Conservation (phyloP, 2,329 filamentous ascomycete genomes). For the Fusarium duplospermum region DNA sequence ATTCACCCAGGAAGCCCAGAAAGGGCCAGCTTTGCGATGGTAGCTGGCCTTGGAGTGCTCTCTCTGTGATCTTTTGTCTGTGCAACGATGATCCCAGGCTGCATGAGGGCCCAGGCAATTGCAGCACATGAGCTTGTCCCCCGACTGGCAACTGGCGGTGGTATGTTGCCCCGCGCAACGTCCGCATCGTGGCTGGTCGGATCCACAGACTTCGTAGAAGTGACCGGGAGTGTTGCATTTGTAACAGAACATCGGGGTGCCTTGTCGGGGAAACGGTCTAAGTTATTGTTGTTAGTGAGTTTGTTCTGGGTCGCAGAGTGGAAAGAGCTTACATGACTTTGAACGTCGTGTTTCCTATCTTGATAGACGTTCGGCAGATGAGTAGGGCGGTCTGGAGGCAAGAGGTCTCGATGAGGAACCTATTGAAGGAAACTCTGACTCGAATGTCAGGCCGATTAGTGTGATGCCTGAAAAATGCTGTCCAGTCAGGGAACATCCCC, state of each 20-base stretch:
- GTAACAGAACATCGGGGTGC: background rate
- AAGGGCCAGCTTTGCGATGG: background rate
- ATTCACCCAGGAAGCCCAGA: background rate
- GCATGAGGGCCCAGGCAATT: background rate
- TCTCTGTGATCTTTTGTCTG: background rate
- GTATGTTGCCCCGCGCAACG: background rate
- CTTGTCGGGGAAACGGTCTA: background rate
- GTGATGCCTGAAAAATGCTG: background rate
- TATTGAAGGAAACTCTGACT: background rate
- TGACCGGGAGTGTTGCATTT: background rate
- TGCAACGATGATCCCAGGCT: background rate
- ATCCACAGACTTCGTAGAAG: background rate
- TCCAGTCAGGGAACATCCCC: background rate
- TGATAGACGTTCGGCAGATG: background rate
- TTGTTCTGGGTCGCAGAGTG: background rate
- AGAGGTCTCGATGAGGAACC: background rate
- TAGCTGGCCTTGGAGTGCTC: background rate
- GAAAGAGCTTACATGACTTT: background rate
- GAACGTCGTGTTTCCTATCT: background rate
- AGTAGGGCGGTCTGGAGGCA: background rate
- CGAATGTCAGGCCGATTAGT: background rate
- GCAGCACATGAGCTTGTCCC: background rate
- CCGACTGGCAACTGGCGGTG: background rate
- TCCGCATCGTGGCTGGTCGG: background rate
- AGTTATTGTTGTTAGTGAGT: background rate